phyloP scores from a whole-genome alignment of 2,329 filamentous ascomycete genomes.

The Phialocephala subalpina region DNA sequence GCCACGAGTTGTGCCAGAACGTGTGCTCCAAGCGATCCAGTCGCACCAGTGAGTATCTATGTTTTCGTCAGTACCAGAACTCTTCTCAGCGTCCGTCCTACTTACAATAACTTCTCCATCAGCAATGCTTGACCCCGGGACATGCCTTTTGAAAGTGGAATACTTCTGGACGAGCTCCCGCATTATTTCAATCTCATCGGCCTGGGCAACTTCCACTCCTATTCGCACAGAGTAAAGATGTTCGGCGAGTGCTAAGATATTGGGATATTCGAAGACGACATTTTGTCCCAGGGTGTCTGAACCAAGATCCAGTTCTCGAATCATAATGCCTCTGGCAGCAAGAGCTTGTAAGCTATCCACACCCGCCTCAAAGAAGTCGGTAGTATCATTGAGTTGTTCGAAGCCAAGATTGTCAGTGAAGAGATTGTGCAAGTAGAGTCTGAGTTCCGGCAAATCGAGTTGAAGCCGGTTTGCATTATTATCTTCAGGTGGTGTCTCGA shows the following conservation, averaged over 20 bases:
- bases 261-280: conserved; percentile 65
- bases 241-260: conserved; percentile 54
- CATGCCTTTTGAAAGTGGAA: conserved; percentile 46
- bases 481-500: conserved; percentile 20
- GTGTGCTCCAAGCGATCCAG: conserved; percentile 70
- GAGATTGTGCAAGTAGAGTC: conserved; percentile 18
- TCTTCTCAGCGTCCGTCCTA: neutral
- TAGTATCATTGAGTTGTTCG: conserved; percentile 43
- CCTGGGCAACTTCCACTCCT: conserved; percentile 43
- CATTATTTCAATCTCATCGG: conserved; percentile 51
- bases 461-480: neutral
- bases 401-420: conserved; percentile 23
- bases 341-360: conserved; percentile 67
- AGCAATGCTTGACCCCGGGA: conserved; percentile 26
- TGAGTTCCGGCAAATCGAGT: conserved; percentile 15
- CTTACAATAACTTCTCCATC: conserved; percentile 29
- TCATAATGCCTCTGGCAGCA: conserved; percentile 58
- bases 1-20: conserved; percentile 62
- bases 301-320: conserved; percentile 57
- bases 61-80: neutral
- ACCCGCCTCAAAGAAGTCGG: conserved; percentile 66
- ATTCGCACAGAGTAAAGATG: conserved; percentile 53
- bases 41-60: conserved; percentile 66
- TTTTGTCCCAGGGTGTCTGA: conserved; percentile 58
- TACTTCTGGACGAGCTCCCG: conserved; percentile 53